phyloP scores from a whole-genome alignment of 441 rosid species.

The Gossypium gossypioides region DNA sequence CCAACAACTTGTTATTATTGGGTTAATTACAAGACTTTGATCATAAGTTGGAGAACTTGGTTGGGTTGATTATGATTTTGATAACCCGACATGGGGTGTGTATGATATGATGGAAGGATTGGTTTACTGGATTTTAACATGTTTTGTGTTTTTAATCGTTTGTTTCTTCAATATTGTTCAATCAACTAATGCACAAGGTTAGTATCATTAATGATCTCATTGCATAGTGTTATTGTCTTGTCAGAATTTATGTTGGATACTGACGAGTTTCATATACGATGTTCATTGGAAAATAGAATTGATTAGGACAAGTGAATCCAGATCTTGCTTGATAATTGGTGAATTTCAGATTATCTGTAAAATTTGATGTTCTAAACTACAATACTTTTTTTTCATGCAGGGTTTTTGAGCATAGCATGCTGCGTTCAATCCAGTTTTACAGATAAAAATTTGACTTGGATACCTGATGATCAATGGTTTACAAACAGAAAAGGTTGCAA shows the following conservation, averaged over 20 bases:
- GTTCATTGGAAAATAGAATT: background rate
- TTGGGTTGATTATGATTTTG: constrained; percentile 24
- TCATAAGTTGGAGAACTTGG: constrained; percentile 6
- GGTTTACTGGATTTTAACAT: constrained; percentile 23
- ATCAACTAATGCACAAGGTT: constrained; percentile 43
- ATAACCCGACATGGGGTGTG: constrained; percentile 31
- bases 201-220: constrained; percentile 2
- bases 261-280: background rate
- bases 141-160: constrained; percentile 16
- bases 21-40: background rate
- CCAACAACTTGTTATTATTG: background rate
- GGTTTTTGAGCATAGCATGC: constrained; percentile 45
- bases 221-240: constrained; percentile 1
- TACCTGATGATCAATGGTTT: constrained; percentile 34
- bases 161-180: constrained; percentile 29
- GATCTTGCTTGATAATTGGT: constrained; percentile 14
- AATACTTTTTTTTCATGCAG: constrained; percentile 26
- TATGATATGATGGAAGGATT: constrained; percentile 43
- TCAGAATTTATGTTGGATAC: background rate
- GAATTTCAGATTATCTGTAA: background rate
- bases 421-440: constrained; percentile 30
- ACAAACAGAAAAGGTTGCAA: constrained; percentile 28
- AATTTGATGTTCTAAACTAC: background rate
- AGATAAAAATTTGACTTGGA: constrained; percentile 27
- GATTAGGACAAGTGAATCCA: background rate